Conservation (phyloP, 169 alveolate species). For the Plasmodium gaboni region DNA sequence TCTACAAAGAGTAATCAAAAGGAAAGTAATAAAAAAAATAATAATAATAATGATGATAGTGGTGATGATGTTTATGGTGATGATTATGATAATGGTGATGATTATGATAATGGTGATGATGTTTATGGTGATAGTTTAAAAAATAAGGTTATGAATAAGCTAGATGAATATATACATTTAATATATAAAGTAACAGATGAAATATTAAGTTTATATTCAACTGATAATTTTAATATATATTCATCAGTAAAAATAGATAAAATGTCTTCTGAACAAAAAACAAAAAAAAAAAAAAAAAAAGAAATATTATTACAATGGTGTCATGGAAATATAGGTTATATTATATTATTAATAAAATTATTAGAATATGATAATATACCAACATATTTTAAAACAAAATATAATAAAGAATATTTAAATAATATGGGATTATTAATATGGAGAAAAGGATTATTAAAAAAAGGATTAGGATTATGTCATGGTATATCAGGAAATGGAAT, state of each 20-base stretch:
- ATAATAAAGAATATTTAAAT: conserved; percentile 25
- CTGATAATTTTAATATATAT: conserved; percentile 40
- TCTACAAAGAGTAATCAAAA: not conserved
- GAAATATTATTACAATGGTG: conserved; percentile 64
- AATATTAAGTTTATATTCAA: conserved; percentile 22
- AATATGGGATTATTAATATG: conserved; percentile 55
- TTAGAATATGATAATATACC: conserved; percentile 35
- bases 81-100: too few relatives aligned
- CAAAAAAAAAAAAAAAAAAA: conserved; percentile 6
- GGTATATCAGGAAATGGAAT: conserved; percentile 69
- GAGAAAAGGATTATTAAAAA: conserved; percentile 44
- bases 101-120: too few relatives aligned
- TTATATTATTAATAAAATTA: conserved; percentile 48
- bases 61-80: too few relatives aligned
- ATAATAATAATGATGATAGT: not conserved
- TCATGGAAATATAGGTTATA: conserved; percentile 61
- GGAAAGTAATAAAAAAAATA: not conserved
- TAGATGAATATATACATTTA: conserved; percentile 20
- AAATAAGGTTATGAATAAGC: conserved; percentile 3
- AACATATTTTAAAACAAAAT: conserved; percentile 18
- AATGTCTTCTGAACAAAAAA: conserved; percentile 1
- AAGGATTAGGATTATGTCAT: conserved; percentile 68
- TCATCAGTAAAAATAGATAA: conserved; percentile 6
- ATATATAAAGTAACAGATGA: conserved; percentile 63
- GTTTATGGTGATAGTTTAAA: not conserved